Evolutionary conservation across 2,329 filamentous ascomycete genomes (phyloP).

Genomic region (Trichoderma hamatum): DNA sequence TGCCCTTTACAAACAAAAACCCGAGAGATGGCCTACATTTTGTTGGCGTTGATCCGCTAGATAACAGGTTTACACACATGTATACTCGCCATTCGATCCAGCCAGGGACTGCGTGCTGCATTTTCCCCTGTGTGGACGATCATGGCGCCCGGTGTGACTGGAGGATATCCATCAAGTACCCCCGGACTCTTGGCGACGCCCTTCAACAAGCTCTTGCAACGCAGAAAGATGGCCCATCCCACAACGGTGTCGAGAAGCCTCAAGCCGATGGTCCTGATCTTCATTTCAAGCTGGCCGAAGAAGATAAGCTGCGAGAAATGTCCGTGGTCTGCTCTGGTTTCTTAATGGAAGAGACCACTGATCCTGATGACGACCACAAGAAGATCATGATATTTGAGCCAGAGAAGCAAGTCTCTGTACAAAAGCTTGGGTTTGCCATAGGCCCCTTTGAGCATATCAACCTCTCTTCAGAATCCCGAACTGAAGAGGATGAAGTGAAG

Average conservation of each 20-base stretch:
- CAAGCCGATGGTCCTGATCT: conserved; percentile 49
- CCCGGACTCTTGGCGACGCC: conserved; percentile 82
- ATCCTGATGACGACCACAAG: conserved; percentile 75
- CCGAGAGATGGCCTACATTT: conserved; percentile 90
- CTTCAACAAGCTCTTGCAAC: conserved; percentile 54
- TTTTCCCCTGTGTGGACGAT: conserved; percentile 94
- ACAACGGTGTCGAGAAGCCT: conserved; percentile 42
- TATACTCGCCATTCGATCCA: conserved; percentile 83
- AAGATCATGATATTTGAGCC: conserved; percentile 88
- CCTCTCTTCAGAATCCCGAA: conserved; percentile 79
- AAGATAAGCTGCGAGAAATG: conserved; percentile 88
- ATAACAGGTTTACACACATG: conserved; percentile 84
- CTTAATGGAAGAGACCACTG: conserved; percentile 77
- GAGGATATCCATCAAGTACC: conserved; percentile 85
- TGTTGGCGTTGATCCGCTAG: conserved; percentile 78
- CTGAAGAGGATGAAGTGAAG: conserved; percentile 88
- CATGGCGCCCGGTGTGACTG: conserved; percentile 79
- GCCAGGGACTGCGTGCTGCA: conserved; percentile 76
- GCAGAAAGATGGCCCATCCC: conserved; percentile 41
- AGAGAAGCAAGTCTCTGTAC: conserved; percentile 73
- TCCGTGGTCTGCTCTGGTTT: conserved; percentile 89
- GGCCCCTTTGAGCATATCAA: conserved; percentile 95
- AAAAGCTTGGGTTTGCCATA: conserved; percentile 90
- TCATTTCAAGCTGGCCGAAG: conserved; percentile 60
- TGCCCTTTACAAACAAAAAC: conserved; percentile 76